These are phyloP conservation scores for Penicillium sp. DNA, from an alignment of 2,329 filamentous ascomycete genomes.

Conservation along the genomic window DNA sequence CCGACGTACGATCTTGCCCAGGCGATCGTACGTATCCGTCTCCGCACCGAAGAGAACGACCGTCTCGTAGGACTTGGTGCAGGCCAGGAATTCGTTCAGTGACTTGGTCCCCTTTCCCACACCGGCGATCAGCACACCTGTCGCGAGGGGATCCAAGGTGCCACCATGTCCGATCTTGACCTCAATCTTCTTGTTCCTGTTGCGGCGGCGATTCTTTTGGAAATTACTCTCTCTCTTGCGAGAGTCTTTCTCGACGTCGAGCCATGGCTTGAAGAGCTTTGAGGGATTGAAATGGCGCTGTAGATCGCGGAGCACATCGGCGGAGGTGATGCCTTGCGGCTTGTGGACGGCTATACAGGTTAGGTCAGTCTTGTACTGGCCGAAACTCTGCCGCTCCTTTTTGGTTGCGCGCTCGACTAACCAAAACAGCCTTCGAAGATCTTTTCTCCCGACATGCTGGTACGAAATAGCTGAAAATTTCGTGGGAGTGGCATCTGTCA, in stretches of 20 bases:
- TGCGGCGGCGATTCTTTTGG: constrained; percentile 57
- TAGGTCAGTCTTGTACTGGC: constrained; percentile 8
- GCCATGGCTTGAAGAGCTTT: constrained; percentile 67
- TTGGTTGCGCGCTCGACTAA: constrained; percentile 28
- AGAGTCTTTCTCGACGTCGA: constrained; percentile 56
- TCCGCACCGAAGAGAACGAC: constrained; percentile 83
- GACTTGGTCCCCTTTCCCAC: constrained; percentile 82
- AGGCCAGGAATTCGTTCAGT: constrained; percentile 70
- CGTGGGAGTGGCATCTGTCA: constrained; percentile 27
- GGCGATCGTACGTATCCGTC: constrained; percentile 85
- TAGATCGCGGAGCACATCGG: constrained; percentile 82
- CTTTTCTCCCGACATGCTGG: constrained; percentile 40
- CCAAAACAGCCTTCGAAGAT: constrained; percentile 60
- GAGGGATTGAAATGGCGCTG: constrained; percentile 81
- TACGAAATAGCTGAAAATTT: constrained; percentile 27
- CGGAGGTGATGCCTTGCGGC: constrained; percentile 77
- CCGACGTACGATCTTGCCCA: constrained; percentile 73
- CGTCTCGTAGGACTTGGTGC: constrained; percentile 90
- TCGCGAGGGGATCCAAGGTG: constrained; percentile 88
- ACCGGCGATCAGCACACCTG: constrained; percentile 84
- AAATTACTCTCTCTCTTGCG: constrained; percentile 53
- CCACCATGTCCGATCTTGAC: constrained; percentile 96
- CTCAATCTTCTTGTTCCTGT: constrained; percentile 50
- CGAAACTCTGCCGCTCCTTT: background rate
- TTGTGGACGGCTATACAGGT: constrained; percentile 74